phyloP scores from a whole-genome alignment of 78 protist genomes.

The Dictyostelium citrinum region DNA sequence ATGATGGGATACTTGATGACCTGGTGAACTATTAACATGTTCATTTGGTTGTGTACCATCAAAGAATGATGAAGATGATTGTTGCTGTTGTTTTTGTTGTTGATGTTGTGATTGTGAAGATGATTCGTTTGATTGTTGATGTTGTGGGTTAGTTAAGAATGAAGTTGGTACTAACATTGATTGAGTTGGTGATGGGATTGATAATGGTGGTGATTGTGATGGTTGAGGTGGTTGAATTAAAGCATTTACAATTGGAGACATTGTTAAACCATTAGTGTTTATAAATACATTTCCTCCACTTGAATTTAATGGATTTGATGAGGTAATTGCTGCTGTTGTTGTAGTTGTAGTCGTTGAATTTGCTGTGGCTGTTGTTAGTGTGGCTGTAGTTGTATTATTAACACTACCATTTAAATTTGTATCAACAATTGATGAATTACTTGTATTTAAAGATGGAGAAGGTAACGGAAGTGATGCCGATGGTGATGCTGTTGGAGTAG shows the following conservation, averaged over 20 bases:
- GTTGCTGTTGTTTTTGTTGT: too few species aligned
- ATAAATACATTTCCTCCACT: not conserved
- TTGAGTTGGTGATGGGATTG: not conserved
- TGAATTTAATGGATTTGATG: not conserved
- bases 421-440: not conserved
- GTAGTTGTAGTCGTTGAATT: not conserved
- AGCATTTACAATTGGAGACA: not conserved
- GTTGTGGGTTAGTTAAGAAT: not conserved
- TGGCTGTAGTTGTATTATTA: not conserved
- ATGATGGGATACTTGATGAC: not conserved
- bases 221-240: not conserved
- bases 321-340: not conserved
- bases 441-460: not conserved
- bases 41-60: not conserved
- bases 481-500: not conserved
- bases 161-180: not conserved
- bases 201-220: not conserved
- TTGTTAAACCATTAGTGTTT: not conserved
- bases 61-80: not conserved
- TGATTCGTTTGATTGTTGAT: not conserved
- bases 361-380: not conserved
- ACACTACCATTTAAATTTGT: not conserved
- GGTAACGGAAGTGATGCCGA: not conserved
- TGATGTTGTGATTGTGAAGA: not conserved
- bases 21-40: not conserved